Evolutionary conservation across 495 filamentous ascomycete genomes (phyloP), one percentile per base, ranked within the genome.

Genomic region (Penicillium macrosclerotiorum): DNA sequence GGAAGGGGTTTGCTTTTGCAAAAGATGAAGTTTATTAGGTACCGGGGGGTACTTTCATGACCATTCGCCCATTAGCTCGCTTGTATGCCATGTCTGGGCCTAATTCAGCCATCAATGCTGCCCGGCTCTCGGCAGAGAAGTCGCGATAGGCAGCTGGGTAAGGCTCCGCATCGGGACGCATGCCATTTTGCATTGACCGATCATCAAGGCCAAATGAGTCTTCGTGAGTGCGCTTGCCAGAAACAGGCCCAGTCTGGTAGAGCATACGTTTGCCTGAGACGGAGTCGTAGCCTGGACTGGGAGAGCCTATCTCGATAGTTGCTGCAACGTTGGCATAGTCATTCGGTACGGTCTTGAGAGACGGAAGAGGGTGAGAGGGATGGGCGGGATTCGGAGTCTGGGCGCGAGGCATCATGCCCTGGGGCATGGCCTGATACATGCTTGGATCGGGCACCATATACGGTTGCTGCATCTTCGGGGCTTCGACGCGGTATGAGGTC

Each of bases 81-180:
- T 75, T 77, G 53, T 80, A 80, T 18, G 60, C 58, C 74, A 79
- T 72, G 30, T 64, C 57, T 30, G 66, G 64, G 8, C 63, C 66
- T 11, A 65, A 43, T 24, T 69, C 67, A 22, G 58, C 54, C 41
- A 72, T 64, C 16, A 61, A 49, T 6, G 60, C 58, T 12, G 49
- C 51, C 12, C 63, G 57, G 14, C 55, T 55, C 18, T 61, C 65
- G 5, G 57, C 62, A 2, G 65, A 63, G 26, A 52, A 51, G 30
- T 68, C 55, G 12, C 62, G 67, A 26, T 58, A 52, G 0, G 40
- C 41, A 36, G 31, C 50, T 3, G 61, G 44, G 38, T 67, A 60
- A 13, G 59, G 37, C 12, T 71, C 65, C n/a, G 52, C 56, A 37
- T 68, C 65, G 7, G 75, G 74, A 17, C 78, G 74, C 67, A 73